These are phyloP conservation scores for Fragaria nilgerrensis DNA, from an alignment of 306 rosid genomes.

Conservation along the genomic window DNA sequence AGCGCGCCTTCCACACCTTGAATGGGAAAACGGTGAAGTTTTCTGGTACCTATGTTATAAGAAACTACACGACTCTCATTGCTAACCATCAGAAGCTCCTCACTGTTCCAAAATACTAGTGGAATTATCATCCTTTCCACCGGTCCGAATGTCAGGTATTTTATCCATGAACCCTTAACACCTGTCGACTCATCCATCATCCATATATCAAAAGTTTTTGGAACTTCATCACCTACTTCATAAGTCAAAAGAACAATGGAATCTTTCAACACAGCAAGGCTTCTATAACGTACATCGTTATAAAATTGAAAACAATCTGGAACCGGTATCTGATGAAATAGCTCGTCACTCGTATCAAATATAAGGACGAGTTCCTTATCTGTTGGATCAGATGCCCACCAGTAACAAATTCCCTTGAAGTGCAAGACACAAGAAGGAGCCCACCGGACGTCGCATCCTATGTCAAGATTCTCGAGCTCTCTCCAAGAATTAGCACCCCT, in stretches of 20 bases:
- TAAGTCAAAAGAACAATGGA: neutral
- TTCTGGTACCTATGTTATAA: neutral
- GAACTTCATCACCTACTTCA: neutral
- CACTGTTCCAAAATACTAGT: neutral
- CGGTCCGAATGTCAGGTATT: neutral
- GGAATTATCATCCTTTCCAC: neutral
- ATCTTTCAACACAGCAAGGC: neutral
- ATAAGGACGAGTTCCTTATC: neutral
- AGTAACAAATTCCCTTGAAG: neutral
- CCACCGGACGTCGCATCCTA: neutral
- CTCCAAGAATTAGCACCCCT: neutral
- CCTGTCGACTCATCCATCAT: neutral
- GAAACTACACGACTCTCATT: neutral
- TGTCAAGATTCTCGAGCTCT: neutral
- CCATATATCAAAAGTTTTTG: neutral
- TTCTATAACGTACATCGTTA: neutral
- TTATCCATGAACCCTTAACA: neutral
- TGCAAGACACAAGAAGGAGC: too few relatives aligned
- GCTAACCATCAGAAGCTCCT: slow-evolving; percentile 3
- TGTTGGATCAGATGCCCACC: neutral
- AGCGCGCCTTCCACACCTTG: too few relatives aligned
- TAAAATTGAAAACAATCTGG: neutral
- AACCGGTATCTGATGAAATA: neutral
- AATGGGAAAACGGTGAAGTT: too few relatives aligned
- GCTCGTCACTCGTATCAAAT: neutral